Evolutionary conservation across 139 green algal genomes (phyloP).

Genomic region (Chlamydomonas sp.): DNA sequence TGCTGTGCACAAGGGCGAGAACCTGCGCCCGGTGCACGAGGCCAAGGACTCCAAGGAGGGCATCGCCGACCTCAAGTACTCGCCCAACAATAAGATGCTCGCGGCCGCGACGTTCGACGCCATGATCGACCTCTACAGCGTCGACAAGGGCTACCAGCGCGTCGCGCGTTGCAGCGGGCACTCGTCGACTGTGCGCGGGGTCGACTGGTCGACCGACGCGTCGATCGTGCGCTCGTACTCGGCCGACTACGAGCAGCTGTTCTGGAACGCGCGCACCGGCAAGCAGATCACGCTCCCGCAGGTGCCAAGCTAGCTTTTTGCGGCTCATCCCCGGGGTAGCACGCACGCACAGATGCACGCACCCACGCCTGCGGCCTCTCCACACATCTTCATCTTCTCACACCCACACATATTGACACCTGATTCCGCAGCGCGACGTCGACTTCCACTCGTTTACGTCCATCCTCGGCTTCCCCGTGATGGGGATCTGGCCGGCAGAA

Average conservation of each 20-base stretch:
- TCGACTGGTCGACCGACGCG: slow-evolving; percentile 57
- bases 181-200: slow-evolving; percentile 40
- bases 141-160: slow-evolving; percentile 34
- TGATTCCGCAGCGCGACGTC: slow-evolving; percentile 43
- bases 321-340: too few relatives aligned
- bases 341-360: too few relatives aligned
- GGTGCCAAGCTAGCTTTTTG: too few relatives aligned
- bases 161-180: slow-evolving; percentile 36
- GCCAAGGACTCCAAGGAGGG: slow-evolving; percentile 34
- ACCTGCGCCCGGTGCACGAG: slow-evolving; percentile 36
- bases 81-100: slow-evolving; percentile 42
- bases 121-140: slow-evolving; percentile 56
- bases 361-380: too few relatives aligned
- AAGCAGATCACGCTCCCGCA: slow-evolving; percentile 34
- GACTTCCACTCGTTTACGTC: slow-evolving; percentile 51
- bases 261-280: slow-evolving; percentile 50
- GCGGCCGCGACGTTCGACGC: slow-evolving; percentile 49
- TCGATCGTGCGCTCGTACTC: slow-evolving; percentile 42
- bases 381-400: too few relatives aligned
- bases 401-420: not conserved
- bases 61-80: slow-evolving; percentile 63
- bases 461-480: slow-evolving; percentile 58
- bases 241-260: slow-evolving; percentile 52
- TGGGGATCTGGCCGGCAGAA: slow-evolving; percentile 53
- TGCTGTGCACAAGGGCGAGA: slow-evolving; percentile 31